Evolutionary conservation across 2,329 filamentous ascomycete genomes (phyloP).

Genomic region (Leptographium procerum): DNA sequence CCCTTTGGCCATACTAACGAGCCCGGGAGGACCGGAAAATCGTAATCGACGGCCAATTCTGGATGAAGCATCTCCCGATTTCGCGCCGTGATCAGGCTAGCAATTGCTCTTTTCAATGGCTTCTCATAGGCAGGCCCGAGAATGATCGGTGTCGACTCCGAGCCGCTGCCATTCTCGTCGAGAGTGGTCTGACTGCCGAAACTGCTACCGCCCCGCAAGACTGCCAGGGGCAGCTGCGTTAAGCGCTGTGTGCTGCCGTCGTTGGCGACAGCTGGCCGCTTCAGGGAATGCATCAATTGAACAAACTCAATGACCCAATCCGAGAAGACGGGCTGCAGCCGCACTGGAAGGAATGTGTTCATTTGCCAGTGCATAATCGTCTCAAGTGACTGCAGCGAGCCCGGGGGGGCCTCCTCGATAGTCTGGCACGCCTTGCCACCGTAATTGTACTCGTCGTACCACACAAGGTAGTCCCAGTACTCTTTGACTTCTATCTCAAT

Average conservation of each 20-base stretch:
- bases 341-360: conserved; percentile 70
- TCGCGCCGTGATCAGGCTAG: conserved; percentile 69
- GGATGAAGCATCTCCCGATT: conserved; percentile 82
- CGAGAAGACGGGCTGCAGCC: conserved; percentile 74
- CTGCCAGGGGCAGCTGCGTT: conserved; percentile 39
- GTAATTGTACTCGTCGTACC: conserved; percentile 99
- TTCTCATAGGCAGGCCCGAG: conserved; percentile 78
- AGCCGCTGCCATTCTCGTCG: conserved; percentile 27
- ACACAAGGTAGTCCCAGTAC: conserved; percentile 98
- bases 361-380: conserved; percentile 99
- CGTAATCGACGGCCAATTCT: conserved; percentile 76
- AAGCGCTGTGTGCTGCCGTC: conserved; percentile 38
- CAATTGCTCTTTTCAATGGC: conserved; percentile 80
- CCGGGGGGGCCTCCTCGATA: conserved; percentile 47
- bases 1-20: conserved; percentile 28
- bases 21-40: conserved; percentile 70
- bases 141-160: conserved; percentile 45
- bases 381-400: conserved; percentile 25
- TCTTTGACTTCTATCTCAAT: conserved; percentile 95
- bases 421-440: conserved; percentile 84
- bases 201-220: conserved; percentile 28
- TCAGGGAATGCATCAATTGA: conserved; percentile 81
- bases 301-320: conserved; percentile 94
- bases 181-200: conserved; percentile 29
- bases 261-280: conserved; percentile 51